Conservation (phyloP, 179 eudicot genomes). For the Beta macrorhiza region DNA sequence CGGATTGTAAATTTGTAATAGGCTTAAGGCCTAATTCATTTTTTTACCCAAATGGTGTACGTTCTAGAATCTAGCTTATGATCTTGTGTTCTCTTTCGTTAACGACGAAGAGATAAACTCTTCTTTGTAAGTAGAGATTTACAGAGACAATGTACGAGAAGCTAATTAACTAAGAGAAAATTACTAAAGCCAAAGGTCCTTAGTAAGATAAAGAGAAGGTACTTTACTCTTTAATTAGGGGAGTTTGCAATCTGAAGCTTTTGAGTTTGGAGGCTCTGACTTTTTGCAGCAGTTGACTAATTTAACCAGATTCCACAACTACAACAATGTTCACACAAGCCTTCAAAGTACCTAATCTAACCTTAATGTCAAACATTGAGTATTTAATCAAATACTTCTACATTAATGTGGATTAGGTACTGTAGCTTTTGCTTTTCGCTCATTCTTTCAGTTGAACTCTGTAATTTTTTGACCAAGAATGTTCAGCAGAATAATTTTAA, state of each 20-base stretch:
- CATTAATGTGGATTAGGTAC: neutral
- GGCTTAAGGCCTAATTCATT: too few relatives aligned
- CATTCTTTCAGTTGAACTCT: neutral
- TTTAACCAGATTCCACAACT: slow-evolving; percentile 23
- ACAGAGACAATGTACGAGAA: too few relatives aligned
- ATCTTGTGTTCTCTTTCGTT: too few relatives aligned
- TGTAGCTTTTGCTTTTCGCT: neutral
- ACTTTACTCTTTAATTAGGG: slow-evolving; percentile 18
- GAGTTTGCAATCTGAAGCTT: slow-evolving; percentile 15
- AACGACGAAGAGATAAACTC: too few relatives aligned
- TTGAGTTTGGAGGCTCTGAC: too few relatives aligned
- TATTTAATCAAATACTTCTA: neutral
- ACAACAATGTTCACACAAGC: slow-evolving; percentile 15
- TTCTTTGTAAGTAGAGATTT: too few relatives aligned
- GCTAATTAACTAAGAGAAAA: neutral
- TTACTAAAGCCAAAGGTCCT: neutral
- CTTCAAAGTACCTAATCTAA: neutral
- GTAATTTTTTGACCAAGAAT: slow-evolving; percentile 4
- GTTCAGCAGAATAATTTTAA: neutral
- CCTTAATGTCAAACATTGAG: slow-evolving; percentile 17
- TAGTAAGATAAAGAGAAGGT: slow-evolving; percentile 9
- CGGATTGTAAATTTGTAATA: too few relatives aligned
- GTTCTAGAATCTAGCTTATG: too few relatives aligned
- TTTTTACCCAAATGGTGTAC: too few relatives aligned
- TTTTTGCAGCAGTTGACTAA: slow-evolving; percentile 14